These are phyloP conservation scores for Penicillium cinerascens DNA, from an alignment of 495 filamentous ascomycete species.

Conservation along the genomic window DNA sequence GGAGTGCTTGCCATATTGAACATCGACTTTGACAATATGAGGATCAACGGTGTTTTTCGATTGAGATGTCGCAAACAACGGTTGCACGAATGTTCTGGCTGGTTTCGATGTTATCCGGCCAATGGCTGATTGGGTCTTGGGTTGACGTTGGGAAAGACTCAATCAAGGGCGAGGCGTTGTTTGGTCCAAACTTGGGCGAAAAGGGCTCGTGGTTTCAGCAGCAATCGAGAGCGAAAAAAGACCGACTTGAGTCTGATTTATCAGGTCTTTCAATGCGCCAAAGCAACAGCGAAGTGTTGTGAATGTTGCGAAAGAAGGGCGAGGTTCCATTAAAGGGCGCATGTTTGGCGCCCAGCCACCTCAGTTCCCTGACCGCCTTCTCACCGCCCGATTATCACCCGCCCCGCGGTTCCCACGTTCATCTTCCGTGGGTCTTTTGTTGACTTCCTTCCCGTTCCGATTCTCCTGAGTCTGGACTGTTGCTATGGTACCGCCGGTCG, in stretches of 20 bases:
- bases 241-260: background rate
- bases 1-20: conserved; percentile 62
- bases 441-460: conserved; percentile 17
- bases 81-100: background rate
- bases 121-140: background rate
- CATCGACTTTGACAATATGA: background rate
- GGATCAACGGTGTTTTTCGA: background rate
- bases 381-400: conserved; percentile 20
- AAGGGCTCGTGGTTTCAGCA: background rate
- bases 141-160: conserved; percentile 6
- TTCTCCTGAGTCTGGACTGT: background rate
- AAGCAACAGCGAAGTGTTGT: conserved; percentile 1
- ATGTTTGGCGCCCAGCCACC: conserved; percentile 25
- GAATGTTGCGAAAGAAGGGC: conserved; percentile 18
- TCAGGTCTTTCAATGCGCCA: background rate
- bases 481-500: background rate
- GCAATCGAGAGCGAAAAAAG: background rate
- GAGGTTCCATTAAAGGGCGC: conserved; percentile 15
- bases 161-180: conserved; percentile 16
- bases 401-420: conserved; percentile 14
- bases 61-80: background rate
- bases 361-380: conserved; percentile 12
- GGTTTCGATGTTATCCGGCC: background rate
- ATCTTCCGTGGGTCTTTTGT: conserved; percentile 11
- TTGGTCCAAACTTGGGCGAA: background rate